Conservation (phyloP, 768 basidiomycete genomes). For the Astraeus odoratus region DNA sequence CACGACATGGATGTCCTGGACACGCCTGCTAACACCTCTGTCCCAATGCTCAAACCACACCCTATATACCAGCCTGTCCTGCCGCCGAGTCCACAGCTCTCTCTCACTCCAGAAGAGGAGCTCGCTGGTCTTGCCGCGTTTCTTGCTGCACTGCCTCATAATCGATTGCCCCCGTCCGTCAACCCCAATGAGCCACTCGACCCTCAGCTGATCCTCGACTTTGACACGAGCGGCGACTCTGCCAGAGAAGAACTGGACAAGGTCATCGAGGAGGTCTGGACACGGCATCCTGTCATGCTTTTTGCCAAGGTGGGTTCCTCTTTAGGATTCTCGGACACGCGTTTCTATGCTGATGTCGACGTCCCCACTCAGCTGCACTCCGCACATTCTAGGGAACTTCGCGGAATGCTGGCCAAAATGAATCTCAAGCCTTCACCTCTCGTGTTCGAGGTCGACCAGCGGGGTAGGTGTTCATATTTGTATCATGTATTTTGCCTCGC, state of each 20-base stretch:
- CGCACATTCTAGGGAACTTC: conserved; percentile 58
- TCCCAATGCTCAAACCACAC: conserved; percentile 23
- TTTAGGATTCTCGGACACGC: background rate
- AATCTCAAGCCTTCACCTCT: conserved; percentile 56
- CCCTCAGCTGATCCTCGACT: conserved; percentile 76
- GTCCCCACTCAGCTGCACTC: conserved; percentile 46
- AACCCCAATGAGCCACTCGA: conserved; percentile 64
- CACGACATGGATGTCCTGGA: conserved; percentile 9
- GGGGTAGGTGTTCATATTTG: conserved; percentile 25
- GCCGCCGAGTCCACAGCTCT: conserved; percentile 32
- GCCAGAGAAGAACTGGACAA: conserved; percentile 54
- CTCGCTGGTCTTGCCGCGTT: conserved; percentile 71
- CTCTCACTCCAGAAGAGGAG: conserved; percentile 51
- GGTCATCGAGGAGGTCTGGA: conserved; percentile 64
- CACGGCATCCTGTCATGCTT: conserved; percentile 65
- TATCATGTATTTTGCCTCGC: background rate
- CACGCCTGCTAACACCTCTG: background rate
- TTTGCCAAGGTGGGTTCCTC: conserved; percentile 54
- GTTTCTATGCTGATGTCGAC: conserved; percentile 4
- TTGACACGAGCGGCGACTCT: conserved; percentile 62
- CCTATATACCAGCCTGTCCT: conserved; percentile 8
- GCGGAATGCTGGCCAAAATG: conserved; percentile 47
- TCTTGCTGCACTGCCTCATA: conserved; percentile 66
- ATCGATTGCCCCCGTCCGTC: conserved; percentile 60
- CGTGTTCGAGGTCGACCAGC: conserved; percentile 65